Conservation (phyloP, 192 early-diverging fungal species). For the Spinellus fusiger region DNA sequence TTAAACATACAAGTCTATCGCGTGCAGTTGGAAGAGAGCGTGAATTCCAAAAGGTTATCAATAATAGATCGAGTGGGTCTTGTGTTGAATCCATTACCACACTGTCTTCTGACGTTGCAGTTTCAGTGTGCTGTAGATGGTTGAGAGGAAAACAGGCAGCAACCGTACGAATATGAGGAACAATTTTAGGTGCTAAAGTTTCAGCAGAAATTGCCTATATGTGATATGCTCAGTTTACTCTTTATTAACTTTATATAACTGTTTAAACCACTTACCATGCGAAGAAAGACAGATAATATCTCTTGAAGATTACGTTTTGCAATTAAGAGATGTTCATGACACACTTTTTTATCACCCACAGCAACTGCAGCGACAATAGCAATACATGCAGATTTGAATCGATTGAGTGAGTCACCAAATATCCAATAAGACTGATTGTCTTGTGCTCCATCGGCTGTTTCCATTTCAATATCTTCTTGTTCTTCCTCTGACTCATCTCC, state of each 20-base stretch:
- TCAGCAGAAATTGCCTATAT: constrained; percentile 24
- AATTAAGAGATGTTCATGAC: constrained; percentile 12
- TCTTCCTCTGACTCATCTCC: constrained; percentile 2
- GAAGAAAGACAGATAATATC: constrained; percentile 21
- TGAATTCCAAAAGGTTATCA: constrained; percentile 14
- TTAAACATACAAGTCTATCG: constrained; percentile 13
- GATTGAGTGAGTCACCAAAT: constrained; percentile 26
- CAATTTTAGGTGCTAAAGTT: constrained; percentile 20
- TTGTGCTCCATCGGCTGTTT: constrained; percentile 1
- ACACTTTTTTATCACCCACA: constrained; percentile 7
- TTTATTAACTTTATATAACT: background rate
- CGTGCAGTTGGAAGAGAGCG: background rate
- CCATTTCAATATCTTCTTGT: background rate
- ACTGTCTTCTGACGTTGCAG: constrained; percentile 3
- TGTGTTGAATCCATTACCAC: constrained; percentile 4
- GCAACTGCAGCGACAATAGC: background rate
- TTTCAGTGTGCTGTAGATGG: background rate
- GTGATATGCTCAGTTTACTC: background rate
- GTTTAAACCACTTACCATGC: constrained; percentile 14
- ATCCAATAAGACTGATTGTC: constrained; percentile 31
- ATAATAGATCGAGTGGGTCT: constrained; percentile 21
- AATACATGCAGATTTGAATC: constrained; percentile 21
- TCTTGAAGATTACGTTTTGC: constrained; percentile 25
- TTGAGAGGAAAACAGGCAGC: background rate
- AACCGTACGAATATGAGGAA: constrained; percentile 11